These are phyloP conservation scores for Astrephomene gubernaculifera DNA, from an alignment of 139 green algal species.

Conservation along the genomic window DNA sequence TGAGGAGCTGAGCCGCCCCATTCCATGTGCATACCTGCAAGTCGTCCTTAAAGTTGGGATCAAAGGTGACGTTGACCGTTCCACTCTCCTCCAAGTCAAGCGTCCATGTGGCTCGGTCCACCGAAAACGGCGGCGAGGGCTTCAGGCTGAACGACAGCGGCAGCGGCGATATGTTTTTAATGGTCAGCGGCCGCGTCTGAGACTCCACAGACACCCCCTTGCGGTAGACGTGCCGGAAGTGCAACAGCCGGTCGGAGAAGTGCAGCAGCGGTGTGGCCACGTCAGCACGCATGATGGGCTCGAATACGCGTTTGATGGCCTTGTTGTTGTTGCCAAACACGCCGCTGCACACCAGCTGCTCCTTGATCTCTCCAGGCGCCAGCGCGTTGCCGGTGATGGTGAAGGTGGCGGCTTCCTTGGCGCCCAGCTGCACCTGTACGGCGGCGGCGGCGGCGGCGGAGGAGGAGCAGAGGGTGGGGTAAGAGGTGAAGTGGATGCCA, in stretches of 20 bases:
- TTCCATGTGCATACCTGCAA: constrained; percentile 24
- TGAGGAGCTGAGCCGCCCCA: too few species aligned
- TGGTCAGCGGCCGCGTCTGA: constrained; percentile 52
- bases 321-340: constrained; percentile 35
- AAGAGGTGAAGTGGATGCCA: too few species aligned
- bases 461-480: too few species aligned
- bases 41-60: constrained; percentile 63
- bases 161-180: constrained; percentile 74
- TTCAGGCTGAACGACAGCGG: constrained; percentile 71
- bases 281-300: constrained; percentile 53
- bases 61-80: constrained; percentile 72
- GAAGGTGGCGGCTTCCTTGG: constrained; percentile 67
- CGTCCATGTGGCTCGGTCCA: constrained; percentile 61
- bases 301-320: constrained; percentile 51
- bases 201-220: constrained; percentile 45
- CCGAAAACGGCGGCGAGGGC: constrained; percentile 65
- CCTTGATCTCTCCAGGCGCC: constrained; percentile 43
- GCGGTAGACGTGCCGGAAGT: constrained; percentile 72
- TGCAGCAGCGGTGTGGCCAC: constrained; percentile 77
- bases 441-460: too few species aligned
- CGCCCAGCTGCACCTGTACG: constrained; percentile 47
- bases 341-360: constrained; percentile 67
- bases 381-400: constrained; percentile 62
- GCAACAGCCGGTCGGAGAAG: constrained; percentile 66
- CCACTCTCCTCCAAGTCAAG: constrained; percentile 67